Conservation (phyloP, 2,329 filamentous ascomycete species). For the Trichoderma sp. region DNA sequence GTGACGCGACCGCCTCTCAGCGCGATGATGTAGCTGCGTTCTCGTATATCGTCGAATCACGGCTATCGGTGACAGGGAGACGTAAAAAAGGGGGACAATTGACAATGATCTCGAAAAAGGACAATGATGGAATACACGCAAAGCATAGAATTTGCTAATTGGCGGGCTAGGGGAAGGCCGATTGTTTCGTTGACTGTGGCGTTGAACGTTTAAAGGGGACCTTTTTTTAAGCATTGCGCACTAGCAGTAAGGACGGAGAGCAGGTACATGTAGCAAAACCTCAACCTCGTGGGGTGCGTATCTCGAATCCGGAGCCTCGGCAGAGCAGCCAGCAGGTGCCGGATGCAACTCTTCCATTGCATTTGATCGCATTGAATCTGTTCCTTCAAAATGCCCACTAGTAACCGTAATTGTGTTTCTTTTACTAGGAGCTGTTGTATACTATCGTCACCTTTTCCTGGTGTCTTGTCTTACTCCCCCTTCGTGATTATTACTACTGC, state of each 20-base stretch:
- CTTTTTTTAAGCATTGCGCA: background rate
- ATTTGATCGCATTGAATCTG: background rate
- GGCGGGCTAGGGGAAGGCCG: background rate
- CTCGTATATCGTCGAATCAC: background rate
- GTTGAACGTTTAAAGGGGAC: background rate
- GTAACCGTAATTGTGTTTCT: fast-evolving
- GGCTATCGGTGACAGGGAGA: background rate
- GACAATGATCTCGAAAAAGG: background rate
- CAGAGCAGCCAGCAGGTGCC: background rate
- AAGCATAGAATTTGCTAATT: background rate
- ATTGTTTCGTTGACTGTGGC: background rate
- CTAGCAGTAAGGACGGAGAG: background rate
- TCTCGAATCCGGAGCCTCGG: constrained; percentile 8
- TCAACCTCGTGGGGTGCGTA: background rate
- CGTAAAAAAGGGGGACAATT: background rate
- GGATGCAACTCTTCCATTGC: background rate
- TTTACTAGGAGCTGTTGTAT: background rate
- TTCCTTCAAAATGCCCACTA: background rate
- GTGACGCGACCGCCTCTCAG: constrained; percentile 11
- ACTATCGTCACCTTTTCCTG: background rate
- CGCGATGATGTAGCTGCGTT: background rate
- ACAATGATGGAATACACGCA: background rate
- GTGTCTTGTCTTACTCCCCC: background rate
- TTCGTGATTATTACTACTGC: background rate
- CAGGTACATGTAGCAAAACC: background rate